phyloP scores from a whole-genome alignment of 2,329 filamentous ascomycete genomes.

The Epichloe baconii region DNA sequence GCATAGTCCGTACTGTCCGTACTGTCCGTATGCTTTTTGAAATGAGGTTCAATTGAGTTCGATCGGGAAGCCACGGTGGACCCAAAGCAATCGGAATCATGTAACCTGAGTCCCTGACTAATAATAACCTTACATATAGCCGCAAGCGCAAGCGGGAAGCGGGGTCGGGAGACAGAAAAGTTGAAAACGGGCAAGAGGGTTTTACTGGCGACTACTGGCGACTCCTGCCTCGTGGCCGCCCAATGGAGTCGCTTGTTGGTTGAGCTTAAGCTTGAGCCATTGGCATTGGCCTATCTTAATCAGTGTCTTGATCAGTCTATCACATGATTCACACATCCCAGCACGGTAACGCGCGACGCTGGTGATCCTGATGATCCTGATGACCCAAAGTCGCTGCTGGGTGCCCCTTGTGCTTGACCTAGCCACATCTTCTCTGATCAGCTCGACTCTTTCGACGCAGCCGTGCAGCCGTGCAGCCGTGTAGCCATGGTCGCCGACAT shows the following conservation, averaged over 20 bases:
- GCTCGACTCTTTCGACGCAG: background rate
- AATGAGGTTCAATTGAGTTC: slow-evolving; percentile 2
- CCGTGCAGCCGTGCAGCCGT: background rate
- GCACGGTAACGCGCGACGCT: background rate
- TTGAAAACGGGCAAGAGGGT: slow-evolving; percentile 1
- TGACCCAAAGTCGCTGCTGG: no score
- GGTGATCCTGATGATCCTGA: no score
- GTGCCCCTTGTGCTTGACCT: background rate
- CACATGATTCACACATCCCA: background rate
- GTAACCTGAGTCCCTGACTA: background rate
- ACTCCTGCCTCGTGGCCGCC: slow-evolving; percentile 1
- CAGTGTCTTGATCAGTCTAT: no score
- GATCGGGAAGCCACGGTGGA: slow-evolving; percentile 2
- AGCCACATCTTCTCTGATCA: background rate
- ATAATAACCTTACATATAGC: background rate
- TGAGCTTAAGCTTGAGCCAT: no score
- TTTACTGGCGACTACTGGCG: background rate
- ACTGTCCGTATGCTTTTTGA: background rate
- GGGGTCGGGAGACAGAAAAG: background rate
- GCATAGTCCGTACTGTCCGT: no score
- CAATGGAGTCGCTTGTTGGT: background rate
- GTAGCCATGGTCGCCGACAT: background rate
- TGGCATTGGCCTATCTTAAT: no score
- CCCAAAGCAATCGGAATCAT: background rate
- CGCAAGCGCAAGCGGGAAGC: slow-evolving; percentile 2